Evolutionary conservation across 2,329 filamentous ascomycete species (phyloP).

Genomic region (Aspergillus glaucus): DNA sequence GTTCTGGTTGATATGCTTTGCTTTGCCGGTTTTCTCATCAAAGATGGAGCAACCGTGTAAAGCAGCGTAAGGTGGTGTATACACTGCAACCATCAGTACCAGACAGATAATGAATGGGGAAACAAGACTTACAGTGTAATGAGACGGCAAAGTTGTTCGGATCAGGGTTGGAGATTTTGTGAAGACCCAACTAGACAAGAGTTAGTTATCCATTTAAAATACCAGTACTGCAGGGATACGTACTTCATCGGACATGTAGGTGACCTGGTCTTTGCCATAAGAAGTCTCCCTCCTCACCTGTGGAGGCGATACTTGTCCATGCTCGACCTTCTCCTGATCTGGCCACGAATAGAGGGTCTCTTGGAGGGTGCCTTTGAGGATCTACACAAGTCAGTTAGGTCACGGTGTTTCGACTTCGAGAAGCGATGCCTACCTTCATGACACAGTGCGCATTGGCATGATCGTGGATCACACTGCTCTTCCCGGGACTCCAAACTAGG

Average conservation of each 20-base stretch:
- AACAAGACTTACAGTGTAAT: conserved; percentile 57
- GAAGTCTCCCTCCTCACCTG: conserved; percentile 60
- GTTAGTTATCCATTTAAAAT: neutral
- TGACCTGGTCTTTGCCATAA: conserved; percentile 66
- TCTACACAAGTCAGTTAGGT: conserved; percentile 34
- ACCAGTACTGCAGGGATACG: conserved; percentile 5
- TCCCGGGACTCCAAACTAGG: conserved; percentile 82
- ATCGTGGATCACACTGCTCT: conserved; percentile 80
- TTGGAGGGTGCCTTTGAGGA: conserved; percentile 68
- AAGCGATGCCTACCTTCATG: conserved; percentile 58
- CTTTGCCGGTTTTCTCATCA: conserved; percentile 67
- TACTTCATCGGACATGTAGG: conserved; percentile 78
- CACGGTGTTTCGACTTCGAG: neutral
- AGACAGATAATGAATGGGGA: neutral
- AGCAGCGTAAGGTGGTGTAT: conserved; percentile 84
- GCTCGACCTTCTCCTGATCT: conserved; percentile 37
- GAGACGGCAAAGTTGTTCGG: conserved; percentile 70
- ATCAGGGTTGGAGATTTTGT: conserved; percentile 72
- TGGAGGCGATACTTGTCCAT: conserved; percentile 49
- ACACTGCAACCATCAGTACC: conserved; percentile 44
- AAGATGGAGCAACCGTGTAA: conserved; percentile 77
- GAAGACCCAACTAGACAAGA: conserved; percentile 63
- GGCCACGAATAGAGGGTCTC: conserved; percentile 80
- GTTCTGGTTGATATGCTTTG: conserved; percentile 63
- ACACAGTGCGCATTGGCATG: conserved; percentile 84